Percentiles rank a stretch among this genome's conserved stretches.
Conservation (phyloP, 768 basidiomycete genomes). For the Suillus americanus region DNA sequence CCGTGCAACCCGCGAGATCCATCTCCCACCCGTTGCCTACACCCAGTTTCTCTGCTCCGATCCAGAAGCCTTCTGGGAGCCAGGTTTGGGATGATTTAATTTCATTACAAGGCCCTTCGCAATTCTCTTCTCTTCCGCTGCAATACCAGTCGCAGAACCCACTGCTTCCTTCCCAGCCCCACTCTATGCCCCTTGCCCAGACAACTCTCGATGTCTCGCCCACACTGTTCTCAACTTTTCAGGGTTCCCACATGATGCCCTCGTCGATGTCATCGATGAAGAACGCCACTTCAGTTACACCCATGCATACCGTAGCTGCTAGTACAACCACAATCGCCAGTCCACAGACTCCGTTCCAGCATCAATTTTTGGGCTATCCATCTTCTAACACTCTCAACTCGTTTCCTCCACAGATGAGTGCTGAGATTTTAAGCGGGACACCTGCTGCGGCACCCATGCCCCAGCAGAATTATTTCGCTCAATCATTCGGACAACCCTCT, state of each 20-base stretch:
- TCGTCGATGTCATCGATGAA: conserved; percentile 5
- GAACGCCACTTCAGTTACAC: conserved; percentile 7
- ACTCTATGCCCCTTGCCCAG: conserved; percentile 11
- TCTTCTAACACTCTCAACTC: conserved; percentile 9
- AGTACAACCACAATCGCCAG: conserved; percentile 11
- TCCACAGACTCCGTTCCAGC: conserved; percentile 29
- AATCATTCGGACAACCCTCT: neutral
- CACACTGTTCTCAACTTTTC: conserved; percentile 23
- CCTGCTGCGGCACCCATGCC: neutral
- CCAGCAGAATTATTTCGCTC: neutral
- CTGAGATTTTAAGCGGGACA: neutral
- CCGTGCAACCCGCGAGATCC: conserved; percentile 23
- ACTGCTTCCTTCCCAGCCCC: conserved; percentile 18
- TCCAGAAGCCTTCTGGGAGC: conserved; percentile 22
- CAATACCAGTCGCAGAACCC: conserved; percentile 28
- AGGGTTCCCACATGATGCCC: conserved; percentile 9
- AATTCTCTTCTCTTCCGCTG: conserved; percentile 46
- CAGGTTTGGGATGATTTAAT: conserved; percentile 62
- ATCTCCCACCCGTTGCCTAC: conserved; percentile 37
- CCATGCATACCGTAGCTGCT: conserved; percentile 23
- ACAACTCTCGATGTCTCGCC: conserved; percentile 4
- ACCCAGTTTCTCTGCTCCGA: conserved; percentile 11
- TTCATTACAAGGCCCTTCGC: conserved; percentile 42
- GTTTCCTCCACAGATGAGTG: neutral
- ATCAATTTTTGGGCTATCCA: conserved; percentile 16